Base-by-base conservation (phyloP, 208 protist genomes). In the Trypanosoma grayi region DNA sequence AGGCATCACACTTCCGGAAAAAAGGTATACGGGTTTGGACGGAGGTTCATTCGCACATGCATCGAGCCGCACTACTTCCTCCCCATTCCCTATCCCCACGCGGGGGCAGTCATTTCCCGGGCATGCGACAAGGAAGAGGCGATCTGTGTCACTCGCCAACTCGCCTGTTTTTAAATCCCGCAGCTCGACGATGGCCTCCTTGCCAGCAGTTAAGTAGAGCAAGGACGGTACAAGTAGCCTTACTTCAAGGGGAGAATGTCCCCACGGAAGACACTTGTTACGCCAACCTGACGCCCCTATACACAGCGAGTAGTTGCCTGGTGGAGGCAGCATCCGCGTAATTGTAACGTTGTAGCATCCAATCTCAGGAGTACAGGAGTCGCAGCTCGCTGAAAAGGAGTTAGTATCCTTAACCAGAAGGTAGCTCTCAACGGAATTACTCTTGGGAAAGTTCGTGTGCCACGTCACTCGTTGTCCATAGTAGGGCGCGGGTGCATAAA, bases 301-400 rank as follows among this genome's bases (percentile, higher is more conserved):
- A 27, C 46, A 52, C 20, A 52, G 46, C 20, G 46, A 52, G 27
- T 52, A 52, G 27, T 34, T 52, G 2, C 46, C 46, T 31, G 46
- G 46, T 16, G 33, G n/a, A 34, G 46, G 46, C 27, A 52, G 46
- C 11, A 9, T n/a, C 7, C 33, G 25, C 0, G 4, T 34, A 27
- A 34, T 27, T 2, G 46, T 52, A 6, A 52, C 20, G 27, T 52
- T 52, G 27, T 52, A 34, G 16, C 46, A 52, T 8, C 46, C 46
- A 52, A 34, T 7, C 0, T 34, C 27, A 16, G 46, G 14, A 52
- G n/a, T n/a, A n/a, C n/a, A n/a, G n/a, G n/a, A n/a, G n/a, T 14
- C 6, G 16, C 46, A 52, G 4, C 20, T 52, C n/a, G 1, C 33
- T 16, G 46, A n/a, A 27, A 34, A n/a, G 10, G 2, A n/a, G 10